Base-by-base conservation (phyloP, 768 basidiomycete genomes). In the Boletus edulis region DNA sequence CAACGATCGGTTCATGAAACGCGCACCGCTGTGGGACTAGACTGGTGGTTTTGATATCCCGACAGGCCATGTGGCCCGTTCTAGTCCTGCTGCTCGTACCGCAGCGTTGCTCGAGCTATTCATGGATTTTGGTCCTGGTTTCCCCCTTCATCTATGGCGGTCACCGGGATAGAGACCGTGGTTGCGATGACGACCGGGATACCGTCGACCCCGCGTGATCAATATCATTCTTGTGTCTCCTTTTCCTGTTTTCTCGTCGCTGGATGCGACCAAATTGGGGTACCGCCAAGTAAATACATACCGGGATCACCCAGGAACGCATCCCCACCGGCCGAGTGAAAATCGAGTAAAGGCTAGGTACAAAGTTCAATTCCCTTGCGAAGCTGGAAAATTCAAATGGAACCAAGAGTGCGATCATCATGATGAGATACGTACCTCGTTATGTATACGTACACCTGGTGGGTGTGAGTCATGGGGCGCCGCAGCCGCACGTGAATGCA, bases 161-260 rank as follows among this genome's bases (percentile, higher is more conserved):
- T 51, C 52, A 62, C 54, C 55, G 44, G 40, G 34, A 15, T 44
- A 46, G 43, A 34, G 34, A 37, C 29, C 5, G 14, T 45, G 35
- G 68, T 69, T 49, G 57, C 59, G 68, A 70, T 69, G 68, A 54
- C 66, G 67, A 63, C 68, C 67, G 51, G 68, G 71, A 46, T 48
- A 52, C 54, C 49, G 46, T 62, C 52, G 35, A 29, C 5, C n/a
- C 69, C 74, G 5, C 72, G 67, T 22, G 72, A 71, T 55, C 64
- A 50, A 13, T 68, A 71, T 55, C 65, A 50, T 10, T 68, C 11
- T 39, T 11, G 18, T 46, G 69, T 72, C 12, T 37, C 35, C 35
- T 37, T 72, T 49, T 42, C 27, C 46, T 20, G 47, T 40, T 41
- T 22, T 39, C 37, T 54, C n/a, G 46, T 45, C 35, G 35, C 34